A percentile compares a stretch with the other conserved stretches of the same genome.
phyloP scores from a whole-genome alignment of 169 alveolate species.

The Theileria annulata region DNA sequence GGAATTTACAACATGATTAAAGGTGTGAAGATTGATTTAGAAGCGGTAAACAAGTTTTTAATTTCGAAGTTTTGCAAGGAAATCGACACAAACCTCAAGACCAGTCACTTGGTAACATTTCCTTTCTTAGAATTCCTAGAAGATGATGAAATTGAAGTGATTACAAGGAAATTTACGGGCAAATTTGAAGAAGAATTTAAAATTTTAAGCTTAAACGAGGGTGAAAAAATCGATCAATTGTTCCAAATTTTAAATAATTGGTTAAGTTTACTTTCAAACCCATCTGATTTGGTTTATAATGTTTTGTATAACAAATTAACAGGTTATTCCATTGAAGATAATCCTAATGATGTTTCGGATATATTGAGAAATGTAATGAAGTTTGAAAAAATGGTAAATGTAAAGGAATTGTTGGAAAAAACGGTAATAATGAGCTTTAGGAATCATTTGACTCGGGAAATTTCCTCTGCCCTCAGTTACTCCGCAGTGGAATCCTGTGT shows the following conservation, averaged over 20 bases:
- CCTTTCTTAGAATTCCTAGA: slow-evolving; percentile 43
- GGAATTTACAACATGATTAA: background rate
- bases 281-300: background rate
- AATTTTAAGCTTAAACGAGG: background rate
- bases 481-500: background rate
- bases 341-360: background rate
- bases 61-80: background rate
- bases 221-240: slow-evolving; percentile 7
- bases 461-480: background rate
- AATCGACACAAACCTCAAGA: background rate
- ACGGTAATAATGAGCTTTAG: background rate
- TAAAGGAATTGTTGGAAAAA: background rate
- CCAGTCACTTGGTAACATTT: slow-evolving; percentile 28
- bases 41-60: background rate
- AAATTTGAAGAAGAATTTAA: background rate
- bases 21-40: background rate
- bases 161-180: background rate
- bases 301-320: background rate
- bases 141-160: background rate
- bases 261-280: background rate
- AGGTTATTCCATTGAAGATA: background rate
- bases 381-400: background rate
- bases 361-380: background rate
- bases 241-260: background rate
- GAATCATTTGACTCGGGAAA: background rate